Evolutionary conservation across 2,329 filamentous ascomycete genomes (phyloP).

Genomic region (Colletotrichum sojae): DNA sequence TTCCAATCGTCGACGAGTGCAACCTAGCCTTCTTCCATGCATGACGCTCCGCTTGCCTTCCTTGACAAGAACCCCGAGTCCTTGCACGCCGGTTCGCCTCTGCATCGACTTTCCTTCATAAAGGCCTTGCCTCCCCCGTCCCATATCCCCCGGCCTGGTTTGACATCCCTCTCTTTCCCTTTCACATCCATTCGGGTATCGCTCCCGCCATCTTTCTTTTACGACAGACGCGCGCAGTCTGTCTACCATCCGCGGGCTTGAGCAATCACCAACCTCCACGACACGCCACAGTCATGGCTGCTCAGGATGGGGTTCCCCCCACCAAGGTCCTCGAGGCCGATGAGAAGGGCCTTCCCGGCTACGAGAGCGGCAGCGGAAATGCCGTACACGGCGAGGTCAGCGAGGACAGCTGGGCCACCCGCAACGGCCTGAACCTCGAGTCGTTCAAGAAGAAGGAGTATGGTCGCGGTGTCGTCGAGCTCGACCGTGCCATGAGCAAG

Average conservation of each 20-base stretch:
- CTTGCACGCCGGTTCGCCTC: conserved; percentile 22
- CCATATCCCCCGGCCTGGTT: not conserved
- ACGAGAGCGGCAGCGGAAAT: conserved; percentile 40
- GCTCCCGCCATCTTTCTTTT: conserved; percentile 19
- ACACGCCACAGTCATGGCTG: conserved; percentile 28
- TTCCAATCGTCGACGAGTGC: conserved; percentile 33
- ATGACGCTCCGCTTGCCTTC: conserved; percentile 34
- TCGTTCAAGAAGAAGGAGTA: conserved; percentile 54
- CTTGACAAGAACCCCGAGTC: conserved; percentile 39
- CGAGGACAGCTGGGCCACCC: conserved; percentile 53
- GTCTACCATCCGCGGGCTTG: conserved; percentile 1
- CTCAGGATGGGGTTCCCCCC: conserved; percentile 33
- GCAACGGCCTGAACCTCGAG: conserved; percentile 55
- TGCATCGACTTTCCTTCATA: conserved; percentile 31
- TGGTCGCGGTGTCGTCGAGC: conserved; percentile 46
- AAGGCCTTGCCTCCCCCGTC: conserved; percentile 29
- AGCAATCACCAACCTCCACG: not conserved
- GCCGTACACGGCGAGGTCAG: conserved; percentile 36
- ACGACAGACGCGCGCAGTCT: conserved; percentile 26
- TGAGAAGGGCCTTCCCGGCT: conserved; percentile 34
- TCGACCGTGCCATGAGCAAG: conserved; percentile 65
- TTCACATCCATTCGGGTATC: conserved; percentile 29
- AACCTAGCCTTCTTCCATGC: conserved; percentile 24
- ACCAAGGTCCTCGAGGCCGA: conserved; percentile 38
- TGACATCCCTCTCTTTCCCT: conserved; percentile 25